A percentile compares a stretch with the other conserved stretches of the same genome.
Evolutionary conservation across 78 protist genomes (phyloP).

Genomic region (Acrasis kona): DNA sequence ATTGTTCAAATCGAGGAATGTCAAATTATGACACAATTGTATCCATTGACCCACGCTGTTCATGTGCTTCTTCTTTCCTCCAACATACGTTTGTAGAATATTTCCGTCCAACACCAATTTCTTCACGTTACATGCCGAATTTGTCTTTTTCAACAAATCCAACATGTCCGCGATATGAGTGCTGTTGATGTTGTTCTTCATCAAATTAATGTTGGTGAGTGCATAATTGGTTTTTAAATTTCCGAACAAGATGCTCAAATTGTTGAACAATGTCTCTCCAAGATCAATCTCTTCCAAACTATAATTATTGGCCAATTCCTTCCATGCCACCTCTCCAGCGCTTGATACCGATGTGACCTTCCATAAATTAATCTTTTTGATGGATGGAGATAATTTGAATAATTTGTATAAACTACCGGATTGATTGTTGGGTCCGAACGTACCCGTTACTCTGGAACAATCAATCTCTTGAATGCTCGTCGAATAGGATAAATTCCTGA

Average conservation of each 20-base stretch:
- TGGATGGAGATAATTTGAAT: background rate
- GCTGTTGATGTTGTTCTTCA: background rate
- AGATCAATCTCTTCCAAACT: background rate
- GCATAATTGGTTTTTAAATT: background rate
- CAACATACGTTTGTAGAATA: background rate
- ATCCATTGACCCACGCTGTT: background rate
- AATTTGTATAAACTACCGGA: background rate
- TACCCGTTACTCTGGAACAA: background rate
- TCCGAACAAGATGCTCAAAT: no score
- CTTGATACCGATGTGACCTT: background rate
- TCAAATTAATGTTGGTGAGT: background rate
- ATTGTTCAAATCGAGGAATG: background rate
- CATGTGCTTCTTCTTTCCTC: background rate
- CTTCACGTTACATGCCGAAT: background rate
- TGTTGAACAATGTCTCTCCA: background rate
- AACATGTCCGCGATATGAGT: background rate
- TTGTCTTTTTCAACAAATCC: background rate
- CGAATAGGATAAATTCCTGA: background rate
- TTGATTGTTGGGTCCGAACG: background rate
- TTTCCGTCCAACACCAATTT: background rate
- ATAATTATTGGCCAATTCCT: background rate
- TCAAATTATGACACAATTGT: background rate
- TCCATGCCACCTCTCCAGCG: background rate
- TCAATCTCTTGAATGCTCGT: background rate
- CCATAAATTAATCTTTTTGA: background rate